phyloP scores from a whole-genome alignment of 192 early-diverging fungal genomes.

The Mortierella antarctica region DNA sequence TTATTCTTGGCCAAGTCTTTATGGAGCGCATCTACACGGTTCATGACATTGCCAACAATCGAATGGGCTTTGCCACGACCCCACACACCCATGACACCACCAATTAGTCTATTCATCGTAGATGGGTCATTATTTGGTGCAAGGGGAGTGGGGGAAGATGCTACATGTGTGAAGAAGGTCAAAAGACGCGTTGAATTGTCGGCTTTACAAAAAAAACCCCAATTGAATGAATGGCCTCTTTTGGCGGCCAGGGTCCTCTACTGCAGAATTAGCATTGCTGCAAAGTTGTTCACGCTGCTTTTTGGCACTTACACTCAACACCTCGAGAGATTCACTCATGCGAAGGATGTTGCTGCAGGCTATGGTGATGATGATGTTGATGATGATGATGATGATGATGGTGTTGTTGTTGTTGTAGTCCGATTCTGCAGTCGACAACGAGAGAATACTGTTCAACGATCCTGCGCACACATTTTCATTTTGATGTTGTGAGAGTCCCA shows the following conservation, averaged over 20 bases:
- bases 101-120: too few relatives aligned
- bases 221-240: too few relatives aligned
- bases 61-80: slow-evolving; percentile 22
- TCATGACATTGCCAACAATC: slow-evolving; percentile 28
- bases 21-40: slow-evolving; percentile 33
- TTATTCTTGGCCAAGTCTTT: slow-evolving; percentile 47
- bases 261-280: not conserved
- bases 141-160: too few relatives aligned
- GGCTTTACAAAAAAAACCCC: too few relatives aligned
- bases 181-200: too few relatives aligned
- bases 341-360: slow-evolving; percentile 30
- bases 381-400: slow-evolving; percentile 30
- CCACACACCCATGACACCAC: not conserved
- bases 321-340: slow-evolving; percentile 10
- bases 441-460: slow-evolving; percentile 41
- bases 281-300: slow-evolving; percentile 35
- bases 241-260: too few relatives aligned
- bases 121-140: too few relatives aligned
- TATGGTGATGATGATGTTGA: slow-evolving; percentile 28
- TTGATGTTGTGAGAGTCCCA: too few relatives aligned
- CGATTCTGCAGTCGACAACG: slow-evolving; percentile 27
- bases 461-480: slow-evolving; percentile 9
- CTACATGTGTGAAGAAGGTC: too few relatives aligned
- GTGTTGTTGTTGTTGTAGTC: not conserved
- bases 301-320: slow-evolving; percentile 32